Evolutionary conservation across 305 asterid species (phyloP), one percentile per base, ranked within the genome.

Genomic region (Rubia peregrina): DNA sequence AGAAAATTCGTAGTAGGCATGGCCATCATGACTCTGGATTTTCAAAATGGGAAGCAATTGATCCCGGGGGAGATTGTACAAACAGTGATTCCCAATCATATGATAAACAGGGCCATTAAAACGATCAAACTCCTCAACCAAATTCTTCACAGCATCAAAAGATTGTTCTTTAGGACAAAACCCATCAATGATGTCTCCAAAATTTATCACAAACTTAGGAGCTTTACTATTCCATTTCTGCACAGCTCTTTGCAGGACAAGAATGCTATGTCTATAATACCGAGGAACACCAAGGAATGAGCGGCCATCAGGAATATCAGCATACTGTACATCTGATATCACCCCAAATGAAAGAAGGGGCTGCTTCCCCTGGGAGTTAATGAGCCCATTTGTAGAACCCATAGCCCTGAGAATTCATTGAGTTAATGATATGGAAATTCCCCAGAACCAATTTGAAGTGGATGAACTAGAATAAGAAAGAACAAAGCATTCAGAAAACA

Each of bases 81-180:
- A 92, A 79, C 97, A 89, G 76, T 91, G 97, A 46, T 89, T 91
- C 30, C 98, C 98, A 75, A 91, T 91, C 91, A 89, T 84, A 89
- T 91, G 98, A 76, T 85, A 84, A 16, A 83, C 89, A 1, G 89
- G 87, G 60, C 98, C 93, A 26, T 79, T 22, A 69, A 83, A 88
- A 33, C 11, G 70, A 48, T 70, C 71, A 61, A 89, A 89, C 67
- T 82, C 89, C 17, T 77, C 24, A 59, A 82, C 76, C 66, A 86
- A 62, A 80, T 79, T 86, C 75, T 80, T 63, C 26, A 83, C 81
- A 70, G 98, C 87, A 68, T 74, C 62, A 62, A 84, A 72, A 46
- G 98, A 91, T 67, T 82, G 87, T 73, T 74, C 84, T 71, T 85
- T 89, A 0, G 98, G 98, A 80, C 96, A 91, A 80, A 78, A 83